These are phyloP conservation scores for Rubia tinctorum DNA, from an alignment of 305 asterid genomes.

Conservation along the genomic window DNA sequence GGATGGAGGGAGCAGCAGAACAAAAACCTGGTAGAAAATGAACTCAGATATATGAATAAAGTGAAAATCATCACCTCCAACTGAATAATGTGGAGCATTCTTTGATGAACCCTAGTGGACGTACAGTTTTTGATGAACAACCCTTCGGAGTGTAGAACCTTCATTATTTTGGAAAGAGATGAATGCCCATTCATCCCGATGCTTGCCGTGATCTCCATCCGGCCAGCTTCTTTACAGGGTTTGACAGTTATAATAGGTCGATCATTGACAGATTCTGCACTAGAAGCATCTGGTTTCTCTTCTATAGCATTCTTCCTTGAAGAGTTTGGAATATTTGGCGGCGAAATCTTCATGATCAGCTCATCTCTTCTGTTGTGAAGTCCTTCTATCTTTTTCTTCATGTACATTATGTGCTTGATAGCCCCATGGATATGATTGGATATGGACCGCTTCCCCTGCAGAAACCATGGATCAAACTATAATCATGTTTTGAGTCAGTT, in stretches of 20 bases:
- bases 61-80: slow-evolving; percentile 11
- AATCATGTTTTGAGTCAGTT: too few relatives aligned
- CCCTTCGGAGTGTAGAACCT: slow-evolving; percentile 26
- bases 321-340: neutral
- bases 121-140: slow-evolving; percentile 32
- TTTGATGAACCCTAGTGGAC: slow-evolving; percentile 28
- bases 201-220: slow-evolving; percentile 43
- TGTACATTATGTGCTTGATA: slow-evolving; percentile 31
- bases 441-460: slow-evolving; percentile 47
- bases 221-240: slow-evolving; percentile 11
- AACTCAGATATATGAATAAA: too few relatives aligned
- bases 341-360: slow-evolving; percentile 26
- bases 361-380: slow-evolving; percentile 38
- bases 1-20: neutral
- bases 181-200: slow-evolving; percentile 11
- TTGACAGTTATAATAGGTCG: slow-evolving; percentile 27
- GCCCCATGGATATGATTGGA: slow-evolving; percentile 52
- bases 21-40: neutral
- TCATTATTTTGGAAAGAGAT: slow-evolving; percentile 39
- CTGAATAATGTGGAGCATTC: slow-evolving; percentile 43
- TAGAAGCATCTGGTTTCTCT: neutral
- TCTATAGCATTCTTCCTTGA: neutral
- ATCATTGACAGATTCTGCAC: neutral
- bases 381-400: slow-evolving; percentile 36
- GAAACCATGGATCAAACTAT: neutral